A percentile compares a stretch with the other conserved stretches of the same genome.
phyloP scores from a whole-genome alignment of 2,329 filamentous ascomycete species.

The Penicillium sp. region DNA sequence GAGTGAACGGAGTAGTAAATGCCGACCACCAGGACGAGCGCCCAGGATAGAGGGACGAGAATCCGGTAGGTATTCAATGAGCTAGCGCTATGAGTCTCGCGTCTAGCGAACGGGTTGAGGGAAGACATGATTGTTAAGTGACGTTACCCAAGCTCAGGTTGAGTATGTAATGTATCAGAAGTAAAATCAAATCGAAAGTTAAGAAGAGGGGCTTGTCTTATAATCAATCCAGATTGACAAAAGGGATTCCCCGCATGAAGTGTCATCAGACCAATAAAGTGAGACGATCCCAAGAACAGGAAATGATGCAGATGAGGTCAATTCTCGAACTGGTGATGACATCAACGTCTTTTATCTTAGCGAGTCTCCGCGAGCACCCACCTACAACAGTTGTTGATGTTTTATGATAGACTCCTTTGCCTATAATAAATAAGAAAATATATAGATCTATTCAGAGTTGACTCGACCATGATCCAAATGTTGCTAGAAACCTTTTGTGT shows the following conservation, averaged over 20 bases:
- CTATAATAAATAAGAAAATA: too few relatives aligned
- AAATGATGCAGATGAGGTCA: not conserved
- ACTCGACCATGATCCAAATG: not conserved
- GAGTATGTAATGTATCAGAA: not conserved
- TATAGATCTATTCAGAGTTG: too few relatives aligned
- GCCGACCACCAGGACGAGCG: slow-evolving; percentile 68
- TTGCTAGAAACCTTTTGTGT: not conserved
- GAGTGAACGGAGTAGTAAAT: slow-evolving; percentile 70
- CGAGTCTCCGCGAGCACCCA: not conserved
- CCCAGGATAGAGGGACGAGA: slow-evolving; percentile 70
- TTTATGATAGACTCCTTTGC: too few relatives aligned
- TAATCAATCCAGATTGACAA: not conserved
- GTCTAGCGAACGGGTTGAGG: slow-evolving; percentile 71
- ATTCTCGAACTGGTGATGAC: not conserved
- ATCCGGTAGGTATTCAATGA: slow-evolving; percentile 72
- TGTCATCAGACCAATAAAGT: slow-evolving; percentile 5
- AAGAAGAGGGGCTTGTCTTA: slow-evolving; percentile 1
- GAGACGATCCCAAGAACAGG: not conserved
- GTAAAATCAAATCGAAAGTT: not conserved
- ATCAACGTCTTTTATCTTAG: not conserved
- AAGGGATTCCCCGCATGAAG: not conserved
- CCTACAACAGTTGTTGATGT: too few relatives aligned
- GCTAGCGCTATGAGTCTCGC: slow-evolving; percentile 62
- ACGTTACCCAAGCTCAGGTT: not conserved
- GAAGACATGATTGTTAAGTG: slow-evolving; percentile 13